Evolutionary conservation across 306 rosid species (phyloP).

Genomic region (Morella rubra): DNA sequence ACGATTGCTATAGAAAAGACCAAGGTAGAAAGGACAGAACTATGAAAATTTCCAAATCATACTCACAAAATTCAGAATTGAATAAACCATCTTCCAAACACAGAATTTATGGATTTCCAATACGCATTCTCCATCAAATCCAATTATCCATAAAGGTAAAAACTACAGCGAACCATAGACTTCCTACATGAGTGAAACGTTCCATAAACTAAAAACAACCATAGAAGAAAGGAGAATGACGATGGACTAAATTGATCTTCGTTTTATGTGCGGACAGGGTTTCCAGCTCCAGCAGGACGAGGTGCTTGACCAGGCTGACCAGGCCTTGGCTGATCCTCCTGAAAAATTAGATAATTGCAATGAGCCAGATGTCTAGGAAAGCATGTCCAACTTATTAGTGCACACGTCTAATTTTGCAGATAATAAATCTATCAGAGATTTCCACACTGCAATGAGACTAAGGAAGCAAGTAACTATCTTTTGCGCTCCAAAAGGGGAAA

Average conservation of each 20-base stretch:
- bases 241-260: conserved; percentile 7
- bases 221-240: too few relatives aligned
- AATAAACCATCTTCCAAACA: background rate
- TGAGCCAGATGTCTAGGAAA: background rate
- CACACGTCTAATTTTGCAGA: too few relatives aligned
- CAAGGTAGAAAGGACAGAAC: too few relatives aligned
- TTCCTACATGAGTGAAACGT: conserved; percentile 19
- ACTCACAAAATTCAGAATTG: background rate
- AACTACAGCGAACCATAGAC: background rate
- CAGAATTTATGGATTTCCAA: background rate
- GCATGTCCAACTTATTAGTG: background rate
- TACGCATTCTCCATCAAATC: background rate
- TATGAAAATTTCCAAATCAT: background rate
- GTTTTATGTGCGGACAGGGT: conserved; percentile 44
- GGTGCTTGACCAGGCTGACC: conserved; percentile 72
- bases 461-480: too few relatives aligned
- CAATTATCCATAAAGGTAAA: background rate
- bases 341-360: conserved; percentile 2
- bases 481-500: background rate
- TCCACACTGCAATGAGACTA: too few relatives aligned
- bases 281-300: conserved; percentile 53
- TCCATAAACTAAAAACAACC: background rate
- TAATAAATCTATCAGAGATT: too few relatives aligned
- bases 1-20: too few relatives aligned
- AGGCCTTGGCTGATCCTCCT: conserved; percentile 73